Conservation (phyloP, 768 basidiomycete species). For the Suillus luteus region DNA sequence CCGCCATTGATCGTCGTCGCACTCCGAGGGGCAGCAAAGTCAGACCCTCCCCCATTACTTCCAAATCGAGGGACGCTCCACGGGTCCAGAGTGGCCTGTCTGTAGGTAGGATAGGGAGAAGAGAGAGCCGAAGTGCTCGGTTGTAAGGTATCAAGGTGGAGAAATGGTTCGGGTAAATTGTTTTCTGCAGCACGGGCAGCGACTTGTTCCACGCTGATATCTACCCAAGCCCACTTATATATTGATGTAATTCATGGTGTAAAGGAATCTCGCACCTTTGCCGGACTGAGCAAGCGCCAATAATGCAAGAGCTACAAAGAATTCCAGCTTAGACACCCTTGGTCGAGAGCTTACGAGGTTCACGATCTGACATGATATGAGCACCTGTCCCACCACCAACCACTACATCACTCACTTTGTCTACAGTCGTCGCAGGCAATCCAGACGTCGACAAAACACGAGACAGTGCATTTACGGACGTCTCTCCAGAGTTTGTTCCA, state of each 20-base stretch:
- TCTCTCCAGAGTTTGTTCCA: constrained; percentile 68
- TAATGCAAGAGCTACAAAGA: constrained; percentile 87
- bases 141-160: constrained; percentile 63
- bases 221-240: constrained; percentile 38
- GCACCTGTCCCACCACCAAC: constrained; percentile 6
- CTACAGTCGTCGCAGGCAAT: constrained; percentile 80
- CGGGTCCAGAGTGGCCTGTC: constrained; percentile 58
- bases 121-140: constrained; percentile 54
- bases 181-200: constrained; percentile 78
- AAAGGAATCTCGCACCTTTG: constrained; percentile 52
- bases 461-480: constrained; percentile 81
- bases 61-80: constrained; percentile 50
- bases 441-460: constrained; percentile 76
- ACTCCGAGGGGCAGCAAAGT: constrained; percentile 27
- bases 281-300: constrained; percentile 84
- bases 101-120: constrained; percentile 40
- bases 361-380: constrained; percentile 62
- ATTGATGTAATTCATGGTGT: constrained; percentile 8
- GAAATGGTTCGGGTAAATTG: constrained; percentile 70
- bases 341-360: constrained; percentile 82
- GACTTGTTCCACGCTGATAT: constrained; percentile 80
- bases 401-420: constrained; percentile 53
- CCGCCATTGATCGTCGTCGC: constrained; percentile 41
- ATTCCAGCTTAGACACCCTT: constrained; percentile 84
- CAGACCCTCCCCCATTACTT: constrained; percentile 34